Evolutionary conservation across 768 basidiomycete species (phyloP).

Genomic region (Collybia nuda): DNA sequence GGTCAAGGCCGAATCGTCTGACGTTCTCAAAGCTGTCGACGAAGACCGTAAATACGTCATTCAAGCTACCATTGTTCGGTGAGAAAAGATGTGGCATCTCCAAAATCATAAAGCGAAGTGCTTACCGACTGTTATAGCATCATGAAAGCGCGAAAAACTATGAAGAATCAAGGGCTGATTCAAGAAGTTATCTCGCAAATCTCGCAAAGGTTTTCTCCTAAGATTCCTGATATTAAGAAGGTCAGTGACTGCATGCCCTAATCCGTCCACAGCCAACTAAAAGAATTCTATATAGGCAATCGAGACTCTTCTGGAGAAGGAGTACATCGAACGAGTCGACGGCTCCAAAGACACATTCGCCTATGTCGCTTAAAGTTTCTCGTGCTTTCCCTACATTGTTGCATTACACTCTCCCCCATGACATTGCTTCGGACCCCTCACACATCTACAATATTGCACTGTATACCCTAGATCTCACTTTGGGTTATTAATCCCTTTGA

Average conservation of each 20-base stretch:
- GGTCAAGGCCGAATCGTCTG: slow-evolving; percentile 86
- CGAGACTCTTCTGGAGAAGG: slow-evolving; percentile 92
- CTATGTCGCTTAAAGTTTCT: slow-evolving; percentile 58
- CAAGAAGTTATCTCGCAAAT: slow-evolving; percentile 92
- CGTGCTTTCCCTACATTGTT: neutral
- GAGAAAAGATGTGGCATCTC: slow-evolving; percentile 12
- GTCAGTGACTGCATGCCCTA: slow-evolving; percentile 20
- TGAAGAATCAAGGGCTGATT: slow-evolving; percentile 91
- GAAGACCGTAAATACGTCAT: slow-evolving; percentile 98
- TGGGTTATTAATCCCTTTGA: neutral
- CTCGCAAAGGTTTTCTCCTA: slow-evolving; percentile 86
- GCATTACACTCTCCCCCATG: neutral
- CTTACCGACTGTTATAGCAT: slow-evolving; percentile 48
- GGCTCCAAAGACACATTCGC: slow-evolving; percentile 87
- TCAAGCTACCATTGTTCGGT: slow-evolving; percentile 92
- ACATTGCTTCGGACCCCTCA: neutral
- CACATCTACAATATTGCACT: slow-evolving; percentile 5
- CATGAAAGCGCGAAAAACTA: slow-evolving; percentile 95
- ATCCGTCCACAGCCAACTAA: slow-evolving; percentile 5
- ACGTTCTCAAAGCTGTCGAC: slow-evolving; percentile 94
- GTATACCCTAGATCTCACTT: slow-evolving; percentile 4
- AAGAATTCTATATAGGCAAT: slow-evolving; percentile 61
- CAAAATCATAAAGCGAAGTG: neutral
- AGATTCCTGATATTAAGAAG: slow-evolving; percentile 98
- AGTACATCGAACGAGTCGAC: slow-evolving; percentile 97